Conservation (phyloP, 345 rosid species). For the Populus deltoides region DNA sequence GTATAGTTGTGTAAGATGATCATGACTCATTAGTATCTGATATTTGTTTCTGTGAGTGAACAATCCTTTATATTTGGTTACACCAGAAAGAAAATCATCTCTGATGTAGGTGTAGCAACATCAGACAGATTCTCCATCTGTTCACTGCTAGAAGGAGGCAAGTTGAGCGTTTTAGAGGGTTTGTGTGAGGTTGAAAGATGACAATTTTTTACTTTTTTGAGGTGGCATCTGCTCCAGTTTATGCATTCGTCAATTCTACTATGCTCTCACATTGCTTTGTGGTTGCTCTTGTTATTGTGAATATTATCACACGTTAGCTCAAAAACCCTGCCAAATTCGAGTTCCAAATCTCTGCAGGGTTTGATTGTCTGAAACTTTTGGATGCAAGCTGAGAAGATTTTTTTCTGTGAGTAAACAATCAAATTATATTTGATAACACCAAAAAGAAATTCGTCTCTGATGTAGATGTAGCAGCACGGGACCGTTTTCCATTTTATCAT, state of each 20-base stretch:
- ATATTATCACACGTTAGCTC: background rate
- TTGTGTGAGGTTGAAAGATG: background rate
- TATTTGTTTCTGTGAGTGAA: background rate
- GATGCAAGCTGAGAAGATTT: no score
- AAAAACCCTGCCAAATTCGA: background rate
- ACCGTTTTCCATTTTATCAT: background rate
- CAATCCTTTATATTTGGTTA: background rate
- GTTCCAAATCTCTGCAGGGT: background rate
- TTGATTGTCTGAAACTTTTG: background rate
- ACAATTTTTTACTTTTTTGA: background rate
- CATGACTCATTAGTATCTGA: background rate
- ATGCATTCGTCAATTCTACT: background rate
- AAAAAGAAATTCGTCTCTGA: background rate
- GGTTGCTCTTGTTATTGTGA: background rate
- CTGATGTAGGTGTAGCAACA: background rate
- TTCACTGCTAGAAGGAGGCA: background rate
- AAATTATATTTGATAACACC: no score
- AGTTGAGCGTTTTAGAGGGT: background rate
- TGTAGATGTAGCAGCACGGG: background rate
- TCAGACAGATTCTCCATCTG: background rate
- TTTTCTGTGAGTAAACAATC: no score
- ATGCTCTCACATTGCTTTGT: background rate
- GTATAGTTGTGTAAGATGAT: background rate
- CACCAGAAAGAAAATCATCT: background rate
- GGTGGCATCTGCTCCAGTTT: background rate